Percentiles rank a stretch among this genome's conserved stretches.
Conservation (phyloP, 2,329 filamentous ascomycete genomes). For the Davidsoniella virescens region DNA sequence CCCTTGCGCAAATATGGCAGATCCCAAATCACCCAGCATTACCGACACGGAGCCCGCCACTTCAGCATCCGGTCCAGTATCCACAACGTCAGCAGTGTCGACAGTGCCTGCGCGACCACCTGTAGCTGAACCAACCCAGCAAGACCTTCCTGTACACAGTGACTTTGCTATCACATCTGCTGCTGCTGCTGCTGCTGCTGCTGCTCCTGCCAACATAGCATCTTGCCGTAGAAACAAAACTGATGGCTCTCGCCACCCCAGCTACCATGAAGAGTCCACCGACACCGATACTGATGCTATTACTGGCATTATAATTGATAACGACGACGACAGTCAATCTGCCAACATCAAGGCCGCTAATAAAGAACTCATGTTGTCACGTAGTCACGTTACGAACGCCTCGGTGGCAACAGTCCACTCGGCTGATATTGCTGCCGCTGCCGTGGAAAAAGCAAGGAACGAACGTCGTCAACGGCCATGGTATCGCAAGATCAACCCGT, state of each 20-base stretch:
- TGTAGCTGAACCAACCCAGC: background rate
- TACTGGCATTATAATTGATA: constrained; percentile 9
- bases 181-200: background rate
- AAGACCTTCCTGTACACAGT: background rate
- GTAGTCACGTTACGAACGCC: constrained; percentile 37
- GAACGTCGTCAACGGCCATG: constrained; percentile 28
- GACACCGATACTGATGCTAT: background rate
- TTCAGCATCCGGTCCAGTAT: background rate
- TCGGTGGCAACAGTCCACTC: constrained; percentile 29
- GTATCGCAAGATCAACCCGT: constrained; percentile 35
- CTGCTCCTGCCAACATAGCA: background rate
- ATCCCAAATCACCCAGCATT: background rate
- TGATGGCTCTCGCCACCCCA: no score
- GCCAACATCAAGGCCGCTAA: background rate
- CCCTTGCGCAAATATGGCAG: constrained; percentile 4
- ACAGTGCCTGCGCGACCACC: background rate
- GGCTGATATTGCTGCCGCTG: constrained; percentile 14
- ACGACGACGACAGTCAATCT: constrained; percentile 6
- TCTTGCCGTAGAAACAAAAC: background rate
- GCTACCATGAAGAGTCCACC: no score
- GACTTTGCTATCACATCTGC: background rate
- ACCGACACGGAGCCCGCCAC: constrained; percentile 7
- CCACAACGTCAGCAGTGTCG: background rate
- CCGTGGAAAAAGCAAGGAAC: constrained; percentile 24
- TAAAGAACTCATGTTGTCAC: constrained; percentile 24